Conservation (phyloP, 495 filamentous ascomycete species). For the Penicillium bialowiezense region DNA sequence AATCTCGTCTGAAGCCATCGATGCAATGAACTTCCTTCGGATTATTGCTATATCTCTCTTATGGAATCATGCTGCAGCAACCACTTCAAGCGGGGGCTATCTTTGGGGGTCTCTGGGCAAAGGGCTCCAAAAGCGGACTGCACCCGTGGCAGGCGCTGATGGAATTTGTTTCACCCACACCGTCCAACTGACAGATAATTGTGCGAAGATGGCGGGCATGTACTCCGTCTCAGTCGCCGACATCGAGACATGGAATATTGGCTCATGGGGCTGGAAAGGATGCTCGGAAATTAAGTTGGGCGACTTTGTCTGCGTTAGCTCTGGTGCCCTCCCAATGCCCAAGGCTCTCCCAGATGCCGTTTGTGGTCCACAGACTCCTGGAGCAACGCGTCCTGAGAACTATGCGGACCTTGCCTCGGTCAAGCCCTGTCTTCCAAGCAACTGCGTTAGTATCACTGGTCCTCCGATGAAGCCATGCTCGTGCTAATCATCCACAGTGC, state of each 20-base stretch:
- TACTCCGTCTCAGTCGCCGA: conserved; percentile 5
- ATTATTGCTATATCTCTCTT: too few species aligned
- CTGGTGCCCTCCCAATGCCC: conserved; percentile 17
- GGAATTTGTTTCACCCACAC: conserved; percentile 6
- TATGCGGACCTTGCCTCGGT: conserved; percentile 12
- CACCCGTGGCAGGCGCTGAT: not conserved
- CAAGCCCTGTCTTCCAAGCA: conserved; percentile 9
- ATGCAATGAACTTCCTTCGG: not conserved
- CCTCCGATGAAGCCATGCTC: too few species aligned
- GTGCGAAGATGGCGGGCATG: conserved; percentile 1
- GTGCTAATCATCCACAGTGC: not conserved
- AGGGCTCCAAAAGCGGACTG: not conserved
- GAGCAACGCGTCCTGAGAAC: conserved; percentile 10
- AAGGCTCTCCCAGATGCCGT: conserved; percentile 15
- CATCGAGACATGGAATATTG: conserved; percentile 13
- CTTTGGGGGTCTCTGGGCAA: not conserved
- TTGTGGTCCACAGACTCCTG: conserved; percentile 20
- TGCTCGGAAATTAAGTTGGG: conserved; percentile 6
- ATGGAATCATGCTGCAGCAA: too few species aligned
- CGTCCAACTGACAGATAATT: conserved; percentile 6
- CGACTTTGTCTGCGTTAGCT: conserved; percentile 13
- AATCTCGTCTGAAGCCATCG: not conserved
- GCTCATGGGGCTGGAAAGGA: conserved; percentile 11
- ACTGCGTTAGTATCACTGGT: conserved; percentile 11
- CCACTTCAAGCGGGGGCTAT: not conserved